Percentiles rank a stretch among this genome's conserved stretches.
These are phyloP conservation scores for Rhododendron simsii DNA, from an alignment of 148 eudicot genomes.

Conservation along the genomic window DNA sequence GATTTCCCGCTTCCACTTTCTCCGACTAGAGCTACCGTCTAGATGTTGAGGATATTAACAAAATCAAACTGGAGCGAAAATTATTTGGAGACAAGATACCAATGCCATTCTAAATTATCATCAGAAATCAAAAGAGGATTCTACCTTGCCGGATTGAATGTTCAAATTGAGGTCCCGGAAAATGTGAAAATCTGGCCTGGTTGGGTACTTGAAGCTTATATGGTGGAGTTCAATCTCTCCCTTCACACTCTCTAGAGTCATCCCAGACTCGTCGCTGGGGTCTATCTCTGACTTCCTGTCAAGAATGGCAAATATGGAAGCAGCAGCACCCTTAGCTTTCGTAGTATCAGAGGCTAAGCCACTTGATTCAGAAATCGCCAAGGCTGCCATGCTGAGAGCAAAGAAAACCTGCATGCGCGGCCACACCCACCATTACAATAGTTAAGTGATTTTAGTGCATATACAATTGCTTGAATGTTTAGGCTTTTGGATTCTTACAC, in stretches of 20 bases:
- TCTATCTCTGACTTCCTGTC: constrained; percentile 64
- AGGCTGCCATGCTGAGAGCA: constrained; percentile 53
- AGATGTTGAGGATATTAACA: background rate
- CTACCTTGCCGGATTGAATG: constrained; percentile 60
- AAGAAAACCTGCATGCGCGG: constrained; percentile 49
- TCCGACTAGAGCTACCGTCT: constrained; percentile 75
- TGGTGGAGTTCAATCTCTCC: constrained; percentile 61
- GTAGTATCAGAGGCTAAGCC: constrained; percentile 43
- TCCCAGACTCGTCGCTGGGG: constrained; percentile 59
- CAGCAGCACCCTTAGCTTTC: constrained; percentile 56
- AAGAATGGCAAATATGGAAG: constrained; percentile 53
- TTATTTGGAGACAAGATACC: background rate
- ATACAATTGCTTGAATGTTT: background rate
- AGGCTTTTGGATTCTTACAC: constrained; percentile 20
- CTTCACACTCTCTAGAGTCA: constrained; percentile 37
- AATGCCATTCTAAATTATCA: background rate
- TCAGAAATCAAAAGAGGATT: background rate
- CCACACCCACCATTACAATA: background rate
- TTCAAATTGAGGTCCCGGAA: constrained; percentile 49
- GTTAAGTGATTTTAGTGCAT: background rate
- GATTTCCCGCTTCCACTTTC: constrained; percentile 89
- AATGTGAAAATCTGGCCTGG: constrained; percentile 53
- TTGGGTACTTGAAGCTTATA: constrained; percentile 60
- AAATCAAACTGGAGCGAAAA: background rate
- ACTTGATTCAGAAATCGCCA: constrained; percentile 45